Conservation (phyloP, 257 asterid species). For the Pogostemon cablin region DNA sequence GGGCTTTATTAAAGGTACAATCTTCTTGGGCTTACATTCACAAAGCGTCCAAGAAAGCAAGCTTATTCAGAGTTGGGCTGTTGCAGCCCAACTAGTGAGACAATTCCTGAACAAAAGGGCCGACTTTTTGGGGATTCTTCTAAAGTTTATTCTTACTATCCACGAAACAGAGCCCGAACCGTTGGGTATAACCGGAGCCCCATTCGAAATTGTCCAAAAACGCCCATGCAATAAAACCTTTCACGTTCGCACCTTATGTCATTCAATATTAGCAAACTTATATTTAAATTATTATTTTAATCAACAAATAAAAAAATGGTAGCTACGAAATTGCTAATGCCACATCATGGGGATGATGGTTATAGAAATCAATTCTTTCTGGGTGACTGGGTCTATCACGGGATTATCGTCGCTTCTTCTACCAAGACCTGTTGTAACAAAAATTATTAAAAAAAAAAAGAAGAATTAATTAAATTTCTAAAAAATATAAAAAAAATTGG, state of each 20-base stretch:
- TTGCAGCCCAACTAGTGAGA: neutral
- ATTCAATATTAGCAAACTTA: neutral
- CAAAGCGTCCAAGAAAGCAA: too few relatives aligned
- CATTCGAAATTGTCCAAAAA: constrained; percentile 48
- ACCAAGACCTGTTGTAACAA: constrained; percentile 31
- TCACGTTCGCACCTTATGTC: constrained; percentile 40
- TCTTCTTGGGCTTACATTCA: too few relatives aligned
- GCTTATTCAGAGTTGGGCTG: too few relatives aligned
- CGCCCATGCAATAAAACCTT: constrained; percentile 50
- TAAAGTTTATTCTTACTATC: constrained; percentile 41
- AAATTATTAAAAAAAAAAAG: neutral
- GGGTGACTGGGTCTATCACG: constrained; percentile 33
- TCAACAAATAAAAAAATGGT: too few relatives aligned
- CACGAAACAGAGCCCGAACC: constrained; percentile 42
- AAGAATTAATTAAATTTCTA: too few relatives aligned
- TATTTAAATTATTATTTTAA: too few relatives aligned
- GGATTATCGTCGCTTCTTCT: constrained; percentile 15
- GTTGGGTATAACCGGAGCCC: constrained; percentile 41
- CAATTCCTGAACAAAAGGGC: constrained; percentile 31
- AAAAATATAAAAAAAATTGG: too few relatives aligned
- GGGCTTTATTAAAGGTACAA: too few relatives aligned
- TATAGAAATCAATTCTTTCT: constrained; percentile 41
- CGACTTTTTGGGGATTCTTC: constrained; percentile 39
- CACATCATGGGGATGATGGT: constrained; percentile 41
- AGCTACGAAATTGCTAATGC: constrained; percentile 44